Percentiles rank a stretch among this genome's conserved stretches.
These are phyloP conservation scores for Thymus quinquecostatus DNA, from an alignment of 257 asterid genomes.

Conservation along the genomic window DNA sequence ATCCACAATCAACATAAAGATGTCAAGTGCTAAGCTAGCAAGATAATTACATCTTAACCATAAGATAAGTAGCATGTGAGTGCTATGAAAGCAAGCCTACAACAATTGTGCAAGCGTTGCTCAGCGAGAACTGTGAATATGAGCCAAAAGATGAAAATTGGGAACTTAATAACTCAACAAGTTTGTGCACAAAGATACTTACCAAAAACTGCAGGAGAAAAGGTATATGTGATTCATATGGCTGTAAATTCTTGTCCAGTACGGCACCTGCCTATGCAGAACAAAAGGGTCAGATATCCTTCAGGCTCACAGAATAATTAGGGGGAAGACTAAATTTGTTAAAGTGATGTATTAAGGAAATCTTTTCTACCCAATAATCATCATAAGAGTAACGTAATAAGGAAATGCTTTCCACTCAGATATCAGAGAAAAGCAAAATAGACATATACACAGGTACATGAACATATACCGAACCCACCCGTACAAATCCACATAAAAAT, in stretches of 20 bases:
- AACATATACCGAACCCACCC: not conserved
- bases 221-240: slow-evolving; percentile 94
- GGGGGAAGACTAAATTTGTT: slow-evolving; percentile 9
- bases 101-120: slow-evolving; percentile 16
- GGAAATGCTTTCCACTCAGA: slow-evolving; percentile 4
- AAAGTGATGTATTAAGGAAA: slow-evolving; percentile 23
- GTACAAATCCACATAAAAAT: not conserved
- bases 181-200: slow-evolving; percentile 30
- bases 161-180: slow-evolving; percentile 15
- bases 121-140: not conserved
- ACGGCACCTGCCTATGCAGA: slow-evolving; percentile 77
- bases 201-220: slow-evolving; percentile 95
- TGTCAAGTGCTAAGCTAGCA: not conserved
- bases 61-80: slow-evolving; percentile 10
- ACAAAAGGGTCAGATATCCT: slow-evolving; percentile 2
- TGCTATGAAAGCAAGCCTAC: not conserved
- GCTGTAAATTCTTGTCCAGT: slow-evolving; percentile 71
- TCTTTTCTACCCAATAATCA: slow-evolving; percentile 10
- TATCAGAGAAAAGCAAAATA: slow-evolving; percentile 10
- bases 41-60: not conserved
- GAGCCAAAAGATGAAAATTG: slow-evolving; percentile 3
- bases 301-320: slow-evolving; percentile 13
- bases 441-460: not conserved
- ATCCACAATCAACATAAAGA: not conserved
- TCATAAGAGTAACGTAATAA: slow-evolving; percentile 13